phyloP scores from a whole-genome alignment of 306 rosid species.

The Astragalus glycyphyllos region DNA sequence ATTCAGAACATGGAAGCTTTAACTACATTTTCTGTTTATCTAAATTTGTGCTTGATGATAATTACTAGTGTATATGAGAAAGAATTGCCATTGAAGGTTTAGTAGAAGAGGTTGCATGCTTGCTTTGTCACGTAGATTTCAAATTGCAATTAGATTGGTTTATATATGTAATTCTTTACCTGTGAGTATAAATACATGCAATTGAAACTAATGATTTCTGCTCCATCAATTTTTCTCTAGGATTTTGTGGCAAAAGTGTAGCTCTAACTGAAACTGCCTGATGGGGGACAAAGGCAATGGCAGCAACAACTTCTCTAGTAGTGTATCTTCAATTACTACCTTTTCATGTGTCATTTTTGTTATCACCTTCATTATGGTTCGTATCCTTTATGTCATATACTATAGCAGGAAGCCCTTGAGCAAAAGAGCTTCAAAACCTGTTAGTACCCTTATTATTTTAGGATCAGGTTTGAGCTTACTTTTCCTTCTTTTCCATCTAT shows the following conservation, averaged over 20 bases:
- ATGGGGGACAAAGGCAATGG: constrained; percentile 47
- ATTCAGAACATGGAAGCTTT: no score
- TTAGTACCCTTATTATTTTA: constrained; percentile 54
- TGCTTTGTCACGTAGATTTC: no score
- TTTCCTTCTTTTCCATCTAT: constrained; percentile 35
- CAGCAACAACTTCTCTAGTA: constrained; percentile 48
- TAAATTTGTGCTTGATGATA: no score
- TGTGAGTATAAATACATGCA: background rate
- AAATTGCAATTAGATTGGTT: no score
- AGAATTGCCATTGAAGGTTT: no score
- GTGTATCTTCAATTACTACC: constrained; percentile 32
- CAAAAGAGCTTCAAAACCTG: constrained; percentile 47
- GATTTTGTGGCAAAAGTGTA: constrained; percentile 30
- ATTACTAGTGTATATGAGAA: no score
- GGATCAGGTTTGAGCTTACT: constrained; percentile 59
- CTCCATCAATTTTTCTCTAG: constrained; percentile 18
- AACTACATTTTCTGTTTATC: no score
- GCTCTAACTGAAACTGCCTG: constrained; percentile 34
- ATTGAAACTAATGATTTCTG: constrained; percentile 25
- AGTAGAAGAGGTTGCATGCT: no score
- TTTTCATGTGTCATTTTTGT: constrained; percentile 39
- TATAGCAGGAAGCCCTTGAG: constrained; percentile 41
- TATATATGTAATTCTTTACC: background rate
- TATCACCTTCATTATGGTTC: constrained; percentile 45
- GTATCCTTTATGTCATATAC: constrained; percentile 49